These are phyloP conservation scores for Lactuca sativa DNA, from an alignment of 129 eudicot genomes.

Conservation along the genomic window DNA sequence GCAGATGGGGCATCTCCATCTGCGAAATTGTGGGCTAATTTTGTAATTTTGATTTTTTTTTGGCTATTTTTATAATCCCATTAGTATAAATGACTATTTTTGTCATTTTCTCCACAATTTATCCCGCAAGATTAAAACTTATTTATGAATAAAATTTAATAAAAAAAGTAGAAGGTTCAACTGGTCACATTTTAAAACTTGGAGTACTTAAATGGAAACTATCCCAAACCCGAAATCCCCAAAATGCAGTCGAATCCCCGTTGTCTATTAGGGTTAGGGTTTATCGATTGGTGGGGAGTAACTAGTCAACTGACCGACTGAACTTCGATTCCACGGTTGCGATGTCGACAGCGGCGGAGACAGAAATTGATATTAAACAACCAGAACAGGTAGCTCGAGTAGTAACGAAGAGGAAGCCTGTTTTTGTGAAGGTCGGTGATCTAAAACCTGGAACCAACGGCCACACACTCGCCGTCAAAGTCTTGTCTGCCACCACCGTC, in stretches of 20 bases:
- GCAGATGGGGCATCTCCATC: too few species aligned
- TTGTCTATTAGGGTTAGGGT: conserved; percentile 46
- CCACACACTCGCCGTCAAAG: conserved; percentile 62
- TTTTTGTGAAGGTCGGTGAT: conserved; percentile 55
- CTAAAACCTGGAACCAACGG: conserved; percentile 77
- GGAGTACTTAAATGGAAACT: neutral
- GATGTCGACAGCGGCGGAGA: conserved; percentile 31
- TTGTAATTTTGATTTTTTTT: too few species aligned
- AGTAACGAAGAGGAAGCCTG: conserved; percentile 60
- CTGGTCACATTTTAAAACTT: neutral
- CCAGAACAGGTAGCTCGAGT: conserved; percentile 23
- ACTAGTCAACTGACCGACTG: conserved; percentile 2
- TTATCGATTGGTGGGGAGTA: conserved; percentile 22
- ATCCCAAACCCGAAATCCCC: conserved; percentile 7
- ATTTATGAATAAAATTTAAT: too few species aligned
- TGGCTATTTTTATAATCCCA: too few species aligned
- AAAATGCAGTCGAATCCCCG: neutral
- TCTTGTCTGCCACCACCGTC: conserved; percentile 50
- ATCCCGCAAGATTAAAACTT: too few species aligned
- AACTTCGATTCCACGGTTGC: conserved; percentile 21
- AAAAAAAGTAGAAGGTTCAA: neutral
- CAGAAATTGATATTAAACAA: conserved; percentile 27
- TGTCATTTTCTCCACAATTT: too few species aligned
- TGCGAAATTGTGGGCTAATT: too few species aligned
- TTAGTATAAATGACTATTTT: too few species aligned